These are phyloP conservation scores for Sporisorium iseilematis-ciliati DNA, from an alignment of 1,284 basidiomycete species.

Conservation along the genomic window DNA sequence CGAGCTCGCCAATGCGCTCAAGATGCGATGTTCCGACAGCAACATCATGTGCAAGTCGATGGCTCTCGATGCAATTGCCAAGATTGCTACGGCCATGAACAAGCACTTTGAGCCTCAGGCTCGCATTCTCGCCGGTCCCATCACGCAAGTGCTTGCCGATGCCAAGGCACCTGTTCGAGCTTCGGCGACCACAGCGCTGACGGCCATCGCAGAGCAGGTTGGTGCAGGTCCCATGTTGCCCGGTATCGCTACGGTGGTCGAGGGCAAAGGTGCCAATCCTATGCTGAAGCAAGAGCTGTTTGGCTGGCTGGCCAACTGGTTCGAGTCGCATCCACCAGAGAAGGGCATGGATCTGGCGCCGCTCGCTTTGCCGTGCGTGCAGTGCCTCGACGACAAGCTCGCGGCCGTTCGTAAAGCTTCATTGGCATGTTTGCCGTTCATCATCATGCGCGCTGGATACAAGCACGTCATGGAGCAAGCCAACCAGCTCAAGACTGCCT, in stretches of 20 bases:
- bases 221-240: slow-evolving; percentile 84
- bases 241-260: slow-evolving; percentile 83
- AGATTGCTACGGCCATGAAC: slow-evolving; percentile 93
- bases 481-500: slow-evolving; percentile 89
- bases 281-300: slow-evolving; percentile 85
- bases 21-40: slow-evolving; percentile 87
- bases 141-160: slow-evolving; percentile 88
- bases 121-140: slow-evolving; percentile 80
- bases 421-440: slow-evolving; percentile 81
- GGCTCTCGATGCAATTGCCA: slow-evolving; percentile 88
- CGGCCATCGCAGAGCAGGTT: slow-evolving; percentile 85
- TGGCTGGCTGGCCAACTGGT: slow-evolving; percentile 85
- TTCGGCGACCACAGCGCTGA: slow-evolving; percentile 82
- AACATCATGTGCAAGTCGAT: slow-evolving; percentile 94
- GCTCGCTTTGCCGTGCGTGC: slow-evolving; percentile 80
- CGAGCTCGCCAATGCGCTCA: slow-evolving; percentile 89
- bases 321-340: slow-evolving; percentile 76
- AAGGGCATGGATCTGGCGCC: slow-evolving; percentile 79
- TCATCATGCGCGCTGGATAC: slow-evolving; percentile 84
- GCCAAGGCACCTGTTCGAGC: slow-evolving; percentile 89
- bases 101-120: slow-evolving; percentile 92
- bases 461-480: slow-evolving; percentile 89
- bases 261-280: slow-evolving; percentile 82
- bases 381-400: slow-evolving; percentile 90
- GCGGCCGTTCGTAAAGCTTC: slow-evolving; percentile 92